Evolutionary conservation across 1,284 basidiomycete species (phyloP), one percentile per base, ranked within the genome.

Genomic region (Heterobasidion irregulare): DNA sequence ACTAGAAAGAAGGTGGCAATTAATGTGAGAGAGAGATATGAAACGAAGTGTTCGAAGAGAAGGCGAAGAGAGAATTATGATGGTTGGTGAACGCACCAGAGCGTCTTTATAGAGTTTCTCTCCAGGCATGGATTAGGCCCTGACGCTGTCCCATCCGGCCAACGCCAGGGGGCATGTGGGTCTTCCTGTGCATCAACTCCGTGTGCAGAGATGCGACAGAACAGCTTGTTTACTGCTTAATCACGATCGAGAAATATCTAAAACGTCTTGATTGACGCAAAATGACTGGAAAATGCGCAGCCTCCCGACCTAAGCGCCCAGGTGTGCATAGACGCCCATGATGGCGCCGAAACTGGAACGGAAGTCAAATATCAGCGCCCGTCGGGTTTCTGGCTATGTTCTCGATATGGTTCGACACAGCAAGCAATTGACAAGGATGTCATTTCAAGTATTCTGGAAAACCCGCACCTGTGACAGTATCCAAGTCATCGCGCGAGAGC

Each of bases 241-340:
- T 52, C 19, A 15, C 51, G 38, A 41, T 41, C 38, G n/a, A 41
- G 38, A 3, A 10, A 12, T 12, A 12, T n/a, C 38, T 32, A 35
- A 35, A 47, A 53, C 18, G 33, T 46, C 36, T n/a, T 16, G 12
- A 33, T 13, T 53, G 46, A 47, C 53, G 35, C 46, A 38, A 16
- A 49, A 44, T 54, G 52, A 53, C 52, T 53, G 18, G 52, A n/a
- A 36, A 46, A 36, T 34, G 52, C 52, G 44, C 32, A 53, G 19
- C 26, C 48, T 33, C 38, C 26, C 47, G 47, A 32, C 26, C 4
- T 32, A 32, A 35, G 48, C 48, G 48, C 48, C 33, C n/a, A 50
- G 10, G 19, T n/a, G 6, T 15, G 5, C 15, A n/a, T n/a, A n/a
- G n/a, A 9, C 48, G 48, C n/a, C 48, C n/a, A 10, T 32, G 46